Conservation (phyloP, 2,329 filamentous ascomycete genomes). For the Pseudopyrenochaeta lycopersici region DNA sequence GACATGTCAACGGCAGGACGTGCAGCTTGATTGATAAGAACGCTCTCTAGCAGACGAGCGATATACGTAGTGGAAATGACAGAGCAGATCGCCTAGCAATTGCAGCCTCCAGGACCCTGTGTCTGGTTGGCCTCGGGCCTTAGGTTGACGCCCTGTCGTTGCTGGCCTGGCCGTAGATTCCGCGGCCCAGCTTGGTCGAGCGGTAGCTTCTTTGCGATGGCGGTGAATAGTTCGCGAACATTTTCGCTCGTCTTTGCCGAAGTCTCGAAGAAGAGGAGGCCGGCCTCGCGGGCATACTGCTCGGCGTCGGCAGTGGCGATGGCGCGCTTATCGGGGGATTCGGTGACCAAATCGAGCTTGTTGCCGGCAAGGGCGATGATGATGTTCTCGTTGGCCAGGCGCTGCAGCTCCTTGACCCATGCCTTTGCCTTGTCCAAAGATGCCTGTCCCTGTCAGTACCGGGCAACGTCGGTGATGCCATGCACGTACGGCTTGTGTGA, state of each 20-base stretch:
- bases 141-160: slow-evolving; percentile 72
- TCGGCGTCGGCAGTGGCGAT: slow-evolving; percentile 90
- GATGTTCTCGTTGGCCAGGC: slow-evolving; percentile 99
- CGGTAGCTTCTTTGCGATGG: slow-evolving; percentile 96
- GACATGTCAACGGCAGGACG: slow-evolving; percentile 12
- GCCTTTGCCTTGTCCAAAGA: slow-evolving; percentile 99
- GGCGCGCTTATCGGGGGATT: slow-evolving; percentile 94
- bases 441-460: slow-evolving; percentile 65
- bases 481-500: slow-evolving; percentile 90
- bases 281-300: slow-evolving; percentile 92
- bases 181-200: slow-evolving; percentile 95
- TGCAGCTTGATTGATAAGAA: background rate
- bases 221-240: slow-evolving; percentile 93
- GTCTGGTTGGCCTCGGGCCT: slow-evolving; percentile 68
- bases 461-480: slow-evolving; percentile 9
- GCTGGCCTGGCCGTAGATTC: slow-evolving; percentile 71
- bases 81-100: slow-evolving; percentile 61
- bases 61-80: slow-evolving; percentile 15
- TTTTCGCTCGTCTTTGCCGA: slow-evolving; percentile 98
- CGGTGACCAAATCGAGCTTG: slow-evolving; percentile 89
- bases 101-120: slow-evolving; percentile 68
- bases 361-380: slow-evolving; percentile 98
- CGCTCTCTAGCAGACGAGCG: background rate
- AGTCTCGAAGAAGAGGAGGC: slow-evolving; percentile 97
- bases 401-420: slow-evolving; percentile 98